Evolutionary conservation across 371 early-diverging fungal genomes (phyloP).

Genomic region (Entomophthora muscae): DNA sequence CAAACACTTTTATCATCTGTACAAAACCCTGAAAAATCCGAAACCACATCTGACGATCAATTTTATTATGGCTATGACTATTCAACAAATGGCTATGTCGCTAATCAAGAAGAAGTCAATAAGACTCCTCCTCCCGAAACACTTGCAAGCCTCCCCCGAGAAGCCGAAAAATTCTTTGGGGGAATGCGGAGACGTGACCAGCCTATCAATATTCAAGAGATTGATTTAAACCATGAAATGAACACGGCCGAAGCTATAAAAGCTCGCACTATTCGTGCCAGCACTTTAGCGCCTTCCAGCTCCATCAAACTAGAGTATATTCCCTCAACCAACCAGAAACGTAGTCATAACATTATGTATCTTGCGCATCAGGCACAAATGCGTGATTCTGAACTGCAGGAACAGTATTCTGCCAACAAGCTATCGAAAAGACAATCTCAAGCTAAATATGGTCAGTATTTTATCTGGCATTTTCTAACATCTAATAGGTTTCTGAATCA

Average conservation of each 20-base stretch:
- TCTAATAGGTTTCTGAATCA: neutral
- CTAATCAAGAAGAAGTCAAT: neutral
- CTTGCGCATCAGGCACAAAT: constrained; percentile 51
- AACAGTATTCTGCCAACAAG: constrained; percentile 38
- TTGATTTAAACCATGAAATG: neutral
- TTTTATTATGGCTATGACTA: neutral
- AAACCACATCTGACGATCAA: neutral
- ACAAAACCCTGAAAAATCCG: neutral
- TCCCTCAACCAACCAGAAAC: constrained; percentile 26
- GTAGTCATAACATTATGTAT: constrained; percentile 61
- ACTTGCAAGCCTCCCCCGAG: neutral
- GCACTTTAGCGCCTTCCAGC: neutral
- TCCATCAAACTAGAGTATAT: neutral
- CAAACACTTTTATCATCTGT: neutral
- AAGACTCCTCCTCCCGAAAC: neutral
- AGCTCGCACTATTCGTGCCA: neutral
- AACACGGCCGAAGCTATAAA: neutral
- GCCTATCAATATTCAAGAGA: neutral
- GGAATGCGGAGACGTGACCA: neutral
- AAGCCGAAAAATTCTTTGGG: neutral
- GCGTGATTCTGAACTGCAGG: constrained; percentile 38
- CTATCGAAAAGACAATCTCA: constrained; percentile 43
- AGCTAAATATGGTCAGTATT: constrained; percentile 38
- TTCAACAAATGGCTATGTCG: neutral
- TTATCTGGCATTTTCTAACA: neutral